Conservation (phyloP, 352 stramenopile genomes). For the Globisporangium echinulatum region DNA sequence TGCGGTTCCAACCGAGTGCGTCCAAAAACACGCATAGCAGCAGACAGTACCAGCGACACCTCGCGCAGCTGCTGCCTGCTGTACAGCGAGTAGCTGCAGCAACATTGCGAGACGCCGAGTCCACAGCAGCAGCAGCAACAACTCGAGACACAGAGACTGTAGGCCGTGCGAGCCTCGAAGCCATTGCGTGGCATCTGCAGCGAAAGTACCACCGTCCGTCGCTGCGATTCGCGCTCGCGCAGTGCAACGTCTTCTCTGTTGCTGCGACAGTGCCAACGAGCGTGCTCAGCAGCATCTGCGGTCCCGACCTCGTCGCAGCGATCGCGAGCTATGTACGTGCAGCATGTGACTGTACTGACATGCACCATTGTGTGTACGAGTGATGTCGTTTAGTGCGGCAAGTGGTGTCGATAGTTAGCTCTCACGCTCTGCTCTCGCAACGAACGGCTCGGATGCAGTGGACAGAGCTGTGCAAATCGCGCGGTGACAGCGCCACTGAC, state of each 20-base stretch:
- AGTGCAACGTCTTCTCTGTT: slow-evolving; percentile 36
- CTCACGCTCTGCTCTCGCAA: too few species aligned
- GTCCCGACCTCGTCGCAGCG: slow-evolving; percentile 24
- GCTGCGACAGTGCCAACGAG: slow-evolving; percentile 22
- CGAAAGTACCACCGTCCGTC: slow-evolving; percentile 37
- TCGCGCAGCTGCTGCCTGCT: slow-evolving; percentile 22
- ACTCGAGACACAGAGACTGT: slow-evolving; percentile 12
- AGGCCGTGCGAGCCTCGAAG: slow-evolving; percentile 13
- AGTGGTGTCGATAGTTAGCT: too few species aligned
- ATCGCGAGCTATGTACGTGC: slow-evolving; percentile 39
- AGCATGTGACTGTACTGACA: too few species aligned
- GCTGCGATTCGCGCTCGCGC: slow-evolving; percentile 40
- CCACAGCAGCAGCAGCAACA: slow-evolving; percentile 1
- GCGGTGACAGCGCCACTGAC: slow-evolving; percentile 10
- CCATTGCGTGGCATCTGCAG: slow-evolving; percentile 33
- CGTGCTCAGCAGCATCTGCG: slow-evolving; percentile 27
- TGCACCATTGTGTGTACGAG: too few species aligned
- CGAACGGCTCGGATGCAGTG: slow-evolving; percentile 15
- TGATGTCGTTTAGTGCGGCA: too few species aligned
- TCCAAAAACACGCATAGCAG: slow-evolving; percentile 26
- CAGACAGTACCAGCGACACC: slow-evolving; percentile 22
- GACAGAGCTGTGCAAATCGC: slow-evolving; percentile 25
- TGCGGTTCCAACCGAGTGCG: slow-evolving; percentile 23
- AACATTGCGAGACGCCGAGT: too few species aligned
- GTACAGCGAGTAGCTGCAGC: slow-evolving; percentile 6